Base-by-base conservation (phyloP, 2,329 filamentous ascomycete species). In the Didymella arachidicola region DNA sequence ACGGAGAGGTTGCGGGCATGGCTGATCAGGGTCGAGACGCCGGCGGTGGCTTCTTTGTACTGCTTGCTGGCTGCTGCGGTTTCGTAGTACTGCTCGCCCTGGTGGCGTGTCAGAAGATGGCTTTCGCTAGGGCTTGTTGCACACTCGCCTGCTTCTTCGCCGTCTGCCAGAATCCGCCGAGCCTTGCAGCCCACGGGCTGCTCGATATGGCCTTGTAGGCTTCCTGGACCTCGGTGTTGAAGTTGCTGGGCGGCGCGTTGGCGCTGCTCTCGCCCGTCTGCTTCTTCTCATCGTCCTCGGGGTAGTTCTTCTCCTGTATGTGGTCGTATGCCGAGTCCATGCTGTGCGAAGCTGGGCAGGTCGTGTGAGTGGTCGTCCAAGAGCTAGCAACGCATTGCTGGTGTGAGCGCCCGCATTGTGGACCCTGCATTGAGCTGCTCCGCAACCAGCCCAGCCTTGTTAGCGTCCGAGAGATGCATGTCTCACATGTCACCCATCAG, bases 241-340 rank as follows among this genome's bases (percentile, higher is more conserved):
- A 84, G 51, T 89, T 81, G 68, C 76, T 75, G 66, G 66, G 53
- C 51, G 79, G 60, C 71, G 71, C 59, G 60, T 65, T 61, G 45
- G 66, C 57, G 66, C 66, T 66, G 65, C 68, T 77, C 61, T 81
- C 79, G 63, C 83, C 80, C 34, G 69, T 74, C 36, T 81, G 79
- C 64, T 82, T 78, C 65, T 84, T 82, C 51, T 79, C 76, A 32
- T 71, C 60, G 61, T 86, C 81, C 59, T 82, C 74, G 4, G 80
- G 77, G 26, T 80, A 79, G 67, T 91, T 85, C 76, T 95, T 89
- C 81, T 97, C 92, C 75, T 92, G 89, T 71, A 98, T 96, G 78
- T 97, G 93, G 74, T 99, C 95, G 84, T 98, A 99, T 43, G 93
- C 93, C 73, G 96, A 84, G 86, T 99, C 95, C 95, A 99, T 98